Percentiles rank a stretch among this genome's conserved stretches.
Evolutionary conservation across 179 eudicot genomes (phyloP).

Genomic region (Nepenthes alata): DNA sequence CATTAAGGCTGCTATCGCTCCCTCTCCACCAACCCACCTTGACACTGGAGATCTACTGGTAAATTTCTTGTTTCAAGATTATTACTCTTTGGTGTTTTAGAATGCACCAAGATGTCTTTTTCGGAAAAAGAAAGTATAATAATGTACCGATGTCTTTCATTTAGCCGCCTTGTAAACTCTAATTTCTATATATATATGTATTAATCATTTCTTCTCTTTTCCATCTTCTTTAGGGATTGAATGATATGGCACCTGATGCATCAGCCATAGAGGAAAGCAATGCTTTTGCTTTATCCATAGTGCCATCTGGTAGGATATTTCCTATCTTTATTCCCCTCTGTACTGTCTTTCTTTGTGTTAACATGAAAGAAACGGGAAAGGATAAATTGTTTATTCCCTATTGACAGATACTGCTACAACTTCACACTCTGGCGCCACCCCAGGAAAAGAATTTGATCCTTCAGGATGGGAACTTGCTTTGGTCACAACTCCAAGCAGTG

Average conservation of each 20-base stretch:
- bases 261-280: slow-evolving; percentile 76
- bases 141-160: background rate
- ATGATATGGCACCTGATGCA: slow-evolving; percentile 37
- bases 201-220: background rate
- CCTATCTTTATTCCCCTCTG: background rate
- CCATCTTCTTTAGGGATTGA: slow-evolving; percentile 51
- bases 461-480: slow-evolving; percentile 90
- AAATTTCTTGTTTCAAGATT: slow-evolving; percentile 5
- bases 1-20: slow-evolving; percentile 26
- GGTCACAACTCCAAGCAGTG: slow-evolving; percentile 70
- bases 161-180: background rate
- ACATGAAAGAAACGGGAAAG: background rate
- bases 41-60: slow-evolving; percentile 81
- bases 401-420: slow-evolving; percentile 41
- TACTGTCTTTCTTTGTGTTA: background rate
- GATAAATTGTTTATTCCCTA: background rate
- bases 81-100: background rate
- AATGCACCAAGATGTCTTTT: background rate
- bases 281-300: slow-evolving; percentile 78
- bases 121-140: background rate
- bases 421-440: slow-evolving; percentile 33
- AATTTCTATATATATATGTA: background rate
- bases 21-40: slow-evolving; percentile 27
- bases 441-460: slow-evolving; percentile 55
- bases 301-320: slow-evolving; percentile 46